A percentile compares a stretch with the other conserved stretches of the same genome.
phyloP scores from a whole-genome alignment of 1,139 yeast species.

The Taiozyma sp. region DNA sequence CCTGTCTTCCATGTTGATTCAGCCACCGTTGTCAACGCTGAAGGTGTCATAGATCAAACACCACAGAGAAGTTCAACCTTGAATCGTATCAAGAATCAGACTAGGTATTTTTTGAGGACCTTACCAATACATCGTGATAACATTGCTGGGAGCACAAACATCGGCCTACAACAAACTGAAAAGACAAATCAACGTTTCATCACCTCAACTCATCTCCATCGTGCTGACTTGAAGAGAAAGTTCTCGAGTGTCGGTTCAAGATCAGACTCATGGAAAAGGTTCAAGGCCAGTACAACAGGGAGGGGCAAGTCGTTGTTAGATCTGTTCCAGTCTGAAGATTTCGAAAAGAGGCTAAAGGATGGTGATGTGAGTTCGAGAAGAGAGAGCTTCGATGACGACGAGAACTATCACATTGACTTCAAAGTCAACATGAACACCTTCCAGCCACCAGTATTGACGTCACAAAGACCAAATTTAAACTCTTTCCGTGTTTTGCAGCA shows the following conservation, averaged over 20 bases:
- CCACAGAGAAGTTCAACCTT: conserved; percentile 6
- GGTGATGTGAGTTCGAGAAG: conserved; percentile 8
- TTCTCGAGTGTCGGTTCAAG: neutral
- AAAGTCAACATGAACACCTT: conserved; percentile 3
- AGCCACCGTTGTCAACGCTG: conserved; percentile 5
- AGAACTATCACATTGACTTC: conserved; percentile 6
- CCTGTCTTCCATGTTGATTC: conserved; percentile 2
- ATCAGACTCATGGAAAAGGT: neutral
- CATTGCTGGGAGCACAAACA: neutral
- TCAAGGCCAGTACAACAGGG: neutral
- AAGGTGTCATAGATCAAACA: neutral
- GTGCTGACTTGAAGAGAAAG: neutral
- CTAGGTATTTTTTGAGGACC: conserved; percentile 5
- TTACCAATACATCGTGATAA: conserved; percentile 7
- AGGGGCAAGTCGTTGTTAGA: conserved; percentile 3
- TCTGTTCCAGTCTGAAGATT: conserved; percentile 11
- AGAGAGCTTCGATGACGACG: conserved; percentile 5
- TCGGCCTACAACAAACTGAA: neutral
- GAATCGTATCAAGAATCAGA: conserved; percentile 7
- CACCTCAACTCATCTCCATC: neutral
- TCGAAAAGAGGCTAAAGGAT: conserved; percentile 7
- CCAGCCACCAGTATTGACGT: neutral
- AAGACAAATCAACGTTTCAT: neutral
- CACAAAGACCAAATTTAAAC: neutral
- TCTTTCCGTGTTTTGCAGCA: neutral